Conservation (phyloP, 2,329 filamentous ascomycete genomes). For the Aspergillus luchuensis region DNA sequence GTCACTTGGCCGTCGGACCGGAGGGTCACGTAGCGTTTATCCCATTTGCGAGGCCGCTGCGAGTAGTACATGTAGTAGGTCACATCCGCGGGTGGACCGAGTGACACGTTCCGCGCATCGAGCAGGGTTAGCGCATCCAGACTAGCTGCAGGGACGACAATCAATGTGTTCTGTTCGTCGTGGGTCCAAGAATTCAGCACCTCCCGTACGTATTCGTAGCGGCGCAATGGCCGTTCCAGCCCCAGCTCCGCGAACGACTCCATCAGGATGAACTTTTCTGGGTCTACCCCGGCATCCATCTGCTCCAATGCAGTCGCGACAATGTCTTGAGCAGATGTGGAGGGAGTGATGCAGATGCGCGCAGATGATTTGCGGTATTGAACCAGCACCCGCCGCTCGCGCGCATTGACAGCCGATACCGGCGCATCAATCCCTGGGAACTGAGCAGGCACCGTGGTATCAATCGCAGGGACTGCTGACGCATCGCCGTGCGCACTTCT, state of each 20-base stretch:
- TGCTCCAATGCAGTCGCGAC: constrained; percentile 66
- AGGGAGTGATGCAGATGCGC: constrained; percentile 69
- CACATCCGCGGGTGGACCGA: constrained; percentile 64
- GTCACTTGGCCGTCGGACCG: constrained; percentile 70
- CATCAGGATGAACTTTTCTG: constrained; percentile 68
- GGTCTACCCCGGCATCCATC: constrained; percentile 65
- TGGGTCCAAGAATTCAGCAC: constrained; percentile 91
- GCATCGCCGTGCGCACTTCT: constrained; percentile 14
- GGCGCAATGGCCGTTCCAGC: constrained; percentile 77
- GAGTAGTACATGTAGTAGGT: constrained; percentile 77
- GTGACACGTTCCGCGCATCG: constrained; percentile 65
- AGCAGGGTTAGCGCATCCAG: constrained; percentile 49
- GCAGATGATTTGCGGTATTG: constrained; percentile 70
- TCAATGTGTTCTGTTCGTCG: constrained; percentile 73
- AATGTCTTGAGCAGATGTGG: constrained; percentile 74
- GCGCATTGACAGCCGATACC: constrained; percentile 76
- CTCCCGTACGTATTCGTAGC: constrained; percentile 83
- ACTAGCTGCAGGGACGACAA: constrained; percentile 66
- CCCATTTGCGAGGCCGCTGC: constrained; percentile 81
- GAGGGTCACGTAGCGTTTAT: constrained; percentile 77
- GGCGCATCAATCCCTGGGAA: constrained; percentile 71
- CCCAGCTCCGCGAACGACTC: constrained; percentile 76
- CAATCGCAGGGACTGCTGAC: constrained; percentile 7
- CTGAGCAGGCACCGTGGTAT: constrained; percentile 22
- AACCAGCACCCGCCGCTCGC: constrained; percentile 73